phyloP scores from a whole-genome alignment of 257 asterid genomes.

The Solanum virginianum region DNA sequence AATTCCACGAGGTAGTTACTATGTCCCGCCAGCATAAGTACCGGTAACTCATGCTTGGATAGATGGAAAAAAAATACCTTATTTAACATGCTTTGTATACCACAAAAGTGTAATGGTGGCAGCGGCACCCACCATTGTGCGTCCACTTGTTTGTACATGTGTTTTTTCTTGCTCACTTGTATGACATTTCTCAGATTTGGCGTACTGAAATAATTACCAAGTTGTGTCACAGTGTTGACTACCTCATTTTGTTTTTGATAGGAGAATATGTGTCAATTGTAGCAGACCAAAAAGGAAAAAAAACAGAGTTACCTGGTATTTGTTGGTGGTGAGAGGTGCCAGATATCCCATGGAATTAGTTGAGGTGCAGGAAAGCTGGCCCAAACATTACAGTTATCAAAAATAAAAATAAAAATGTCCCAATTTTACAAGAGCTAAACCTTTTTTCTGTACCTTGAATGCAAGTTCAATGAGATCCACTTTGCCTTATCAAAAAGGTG shows the following conservation, averaged over 20 bases:
- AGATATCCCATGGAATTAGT: too few relatives aligned
- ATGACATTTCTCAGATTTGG: background rate
- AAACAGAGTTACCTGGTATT: too few relatives aligned
- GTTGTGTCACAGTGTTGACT: background rate
- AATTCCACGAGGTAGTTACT: background rate
- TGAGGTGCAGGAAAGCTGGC: too few relatives aligned
- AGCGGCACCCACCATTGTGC: background rate
- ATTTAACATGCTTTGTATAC: background rate
- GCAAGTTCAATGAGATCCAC: background rate
- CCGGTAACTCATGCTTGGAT: background rate
- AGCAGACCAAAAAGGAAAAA: too few relatives aligned
- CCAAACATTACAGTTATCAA: too few relatives aligned
- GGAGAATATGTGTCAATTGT: background rate
- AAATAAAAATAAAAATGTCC: background rate
- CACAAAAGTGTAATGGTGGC: background rate
- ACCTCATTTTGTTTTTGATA: background rate
- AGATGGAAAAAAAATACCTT: background rate
- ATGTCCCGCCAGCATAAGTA: background rate
- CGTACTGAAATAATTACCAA: background rate
- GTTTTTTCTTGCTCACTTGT: background rate
- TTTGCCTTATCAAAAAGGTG: background rate
- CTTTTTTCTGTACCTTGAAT: background rate
- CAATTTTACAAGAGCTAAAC: background rate
- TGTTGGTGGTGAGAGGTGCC: too few relatives aligned
- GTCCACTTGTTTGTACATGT: background rate